Conservation (phyloP, 192 early-diverging fungal genomes). For the Entomortierella beljakovae region DNA sequence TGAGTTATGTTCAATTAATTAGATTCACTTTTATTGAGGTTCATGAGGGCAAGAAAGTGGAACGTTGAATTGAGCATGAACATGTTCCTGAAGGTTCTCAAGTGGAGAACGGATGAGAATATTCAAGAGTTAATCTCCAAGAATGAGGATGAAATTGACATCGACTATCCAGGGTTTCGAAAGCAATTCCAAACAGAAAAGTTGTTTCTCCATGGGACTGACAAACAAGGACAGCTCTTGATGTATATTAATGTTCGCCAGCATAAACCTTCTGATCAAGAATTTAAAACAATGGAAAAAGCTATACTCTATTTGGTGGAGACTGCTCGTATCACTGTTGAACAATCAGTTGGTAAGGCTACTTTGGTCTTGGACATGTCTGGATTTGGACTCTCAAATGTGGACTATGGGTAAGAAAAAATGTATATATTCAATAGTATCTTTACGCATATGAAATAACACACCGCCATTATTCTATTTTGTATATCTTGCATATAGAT, state of each 20-base stretch:
- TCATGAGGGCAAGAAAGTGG: too few relatives aligned
- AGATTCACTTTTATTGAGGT: too few relatives aligned
- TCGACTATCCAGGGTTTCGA: too few relatives aligned
- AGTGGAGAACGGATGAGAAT: too few relatives aligned
- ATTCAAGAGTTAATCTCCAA: too few relatives aligned
- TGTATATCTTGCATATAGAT: conserved; percentile 11
- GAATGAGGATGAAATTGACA: too few relatives aligned
- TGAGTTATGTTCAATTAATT: too few relatives aligned
- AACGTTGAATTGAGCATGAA: too few relatives aligned
- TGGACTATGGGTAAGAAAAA: conserved; percentile 46
- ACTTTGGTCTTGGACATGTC: conserved; percentile 58
- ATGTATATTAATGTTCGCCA: conserved; percentile 62
- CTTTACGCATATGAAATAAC: too few relatives aligned
- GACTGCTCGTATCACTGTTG: conserved; percentile 70
- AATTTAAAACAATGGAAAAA: conserved; percentile 70
- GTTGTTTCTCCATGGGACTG: conserved; percentile 73
- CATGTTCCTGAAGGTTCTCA: too few relatives aligned
- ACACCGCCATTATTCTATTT: neutral
- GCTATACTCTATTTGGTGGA: conserved; percentile 83
- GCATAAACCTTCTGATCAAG: conserved; percentile 69
- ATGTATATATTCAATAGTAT: too few relatives aligned
- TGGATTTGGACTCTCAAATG: conserved; percentile 54
- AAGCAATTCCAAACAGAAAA: too few relatives aligned
- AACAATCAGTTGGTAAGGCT: conserved; percentile 70
- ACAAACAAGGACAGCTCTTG: conserved; percentile 61